Conservation (phyloP, 352 stramenopile species). For the Pythium chondricola region DNA sequence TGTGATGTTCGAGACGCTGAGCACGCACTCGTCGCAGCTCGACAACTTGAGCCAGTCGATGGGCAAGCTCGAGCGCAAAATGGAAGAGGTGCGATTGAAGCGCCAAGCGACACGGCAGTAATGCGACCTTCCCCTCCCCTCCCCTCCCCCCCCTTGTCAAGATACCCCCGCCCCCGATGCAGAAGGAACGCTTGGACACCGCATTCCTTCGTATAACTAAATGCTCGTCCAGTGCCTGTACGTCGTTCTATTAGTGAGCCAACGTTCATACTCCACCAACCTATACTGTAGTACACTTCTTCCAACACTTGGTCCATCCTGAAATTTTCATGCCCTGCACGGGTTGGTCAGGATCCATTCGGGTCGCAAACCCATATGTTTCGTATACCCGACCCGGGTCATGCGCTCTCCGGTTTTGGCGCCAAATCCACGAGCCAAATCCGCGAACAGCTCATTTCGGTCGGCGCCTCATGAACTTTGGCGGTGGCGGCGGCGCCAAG, state of each 20-base stretch:
- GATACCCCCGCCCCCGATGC: no score
- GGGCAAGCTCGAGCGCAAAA: slow-evolving; percentile 65
- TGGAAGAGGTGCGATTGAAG: slow-evolving; percentile 77
- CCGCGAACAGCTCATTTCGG: no score
- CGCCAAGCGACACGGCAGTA: slow-evolving; percentile 13
- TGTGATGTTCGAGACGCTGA: slow-evolving; percentile 84
- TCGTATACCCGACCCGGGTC: no score
- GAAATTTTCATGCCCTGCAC: background rate
- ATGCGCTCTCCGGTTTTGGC: no score
- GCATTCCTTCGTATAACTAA: no score
- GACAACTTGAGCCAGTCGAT: slow-evolving; percentile 71
- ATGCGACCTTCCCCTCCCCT: no score
- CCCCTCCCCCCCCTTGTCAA: no score
- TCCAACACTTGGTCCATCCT: background rate
- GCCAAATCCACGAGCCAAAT: slow-evolving; percentile 6
- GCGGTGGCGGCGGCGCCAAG: slow-evolving; percentile 20
- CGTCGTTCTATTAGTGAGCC: no score
- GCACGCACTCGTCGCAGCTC: slow-evolving; percentile 76
- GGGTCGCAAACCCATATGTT: slow-evolving; percentile 13
- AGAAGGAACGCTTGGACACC: no score
- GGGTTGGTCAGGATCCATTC: slow-evolving; percentile 4
- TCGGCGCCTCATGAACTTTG: slow-evolving; percentile 13
- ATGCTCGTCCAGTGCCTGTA: no score
- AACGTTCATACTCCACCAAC: no score
- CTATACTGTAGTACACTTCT: no score